These are phyloP conservation scores for Penicillium coprophilum DNA, from an alignment of 495 filamentous ascomycete genomes.

Conservation along the genomic window DNA sequence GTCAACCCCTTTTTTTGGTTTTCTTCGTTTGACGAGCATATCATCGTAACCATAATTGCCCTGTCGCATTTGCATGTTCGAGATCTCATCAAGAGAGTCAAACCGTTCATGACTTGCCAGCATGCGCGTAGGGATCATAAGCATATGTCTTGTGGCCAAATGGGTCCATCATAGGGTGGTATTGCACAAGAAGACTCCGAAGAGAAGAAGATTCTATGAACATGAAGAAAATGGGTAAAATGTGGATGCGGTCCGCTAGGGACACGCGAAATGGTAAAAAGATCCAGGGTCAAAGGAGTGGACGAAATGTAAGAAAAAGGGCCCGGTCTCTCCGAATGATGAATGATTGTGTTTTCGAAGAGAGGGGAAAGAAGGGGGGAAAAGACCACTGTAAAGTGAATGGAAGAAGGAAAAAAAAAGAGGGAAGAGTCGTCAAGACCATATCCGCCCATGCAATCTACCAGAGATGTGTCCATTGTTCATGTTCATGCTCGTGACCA, in stretches of 20 bases:
- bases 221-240: slow-evolving; percentile 10
- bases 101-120: background rate
- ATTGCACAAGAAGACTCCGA: slow-evolving; percentile 8
- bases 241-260: slow-evolving; percentile 7
- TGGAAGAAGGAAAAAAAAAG: background rate
- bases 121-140: slow-evolving; percentile 8
- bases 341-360: background rate
- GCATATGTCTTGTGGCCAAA: slow-evolving; percentile 7
- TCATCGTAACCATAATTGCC: slow-evolving; percentile 9
- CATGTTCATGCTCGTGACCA: background rate
- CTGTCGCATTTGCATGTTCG: slow-evolving; percentile 7
- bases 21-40: slow-evolving; percentile 6
- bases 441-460: slow-evolving; percentile 21
- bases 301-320: background rate
- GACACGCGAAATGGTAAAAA: slow-evolving; percentile 2
- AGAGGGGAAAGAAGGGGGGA: slow-evolving; percentile 9
- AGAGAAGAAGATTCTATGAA: slow-evolving; percentile 16
- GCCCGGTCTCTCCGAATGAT: background rate
- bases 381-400: background rate
- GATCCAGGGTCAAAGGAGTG: slow-evolving; percentile 8
- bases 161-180: slow-evolving; percentile 12
- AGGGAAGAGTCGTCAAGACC: slow-evolving; percentile 11
- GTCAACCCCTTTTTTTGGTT: background rate
- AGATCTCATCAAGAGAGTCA: slow-evolving; percentile 13
- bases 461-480: slow-evolving; percentile 23